Conservation (phyloP, 1,139 yeast genomes). For the Lipomyces yarrowii region DNA sequence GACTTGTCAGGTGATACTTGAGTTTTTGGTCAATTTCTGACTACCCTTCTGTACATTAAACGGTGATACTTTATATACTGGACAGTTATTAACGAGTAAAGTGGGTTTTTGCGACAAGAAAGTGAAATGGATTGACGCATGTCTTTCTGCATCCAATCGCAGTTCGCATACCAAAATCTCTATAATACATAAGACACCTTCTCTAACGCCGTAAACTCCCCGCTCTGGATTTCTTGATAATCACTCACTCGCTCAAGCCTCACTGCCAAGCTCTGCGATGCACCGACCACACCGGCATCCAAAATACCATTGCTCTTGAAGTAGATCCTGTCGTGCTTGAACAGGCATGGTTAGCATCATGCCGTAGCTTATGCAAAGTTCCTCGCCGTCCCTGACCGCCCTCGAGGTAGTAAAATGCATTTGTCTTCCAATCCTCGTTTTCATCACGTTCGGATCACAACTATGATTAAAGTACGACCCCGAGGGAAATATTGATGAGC, state of each 20-base stretch:
- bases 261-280: slow-evolving; percentile 31
- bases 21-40: neutral
- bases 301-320: slow-evolving; percentile 64
- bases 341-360: slow-evolving; percentile 52
- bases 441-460: slow-evolving; percentile 55
- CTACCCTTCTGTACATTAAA: neutral
- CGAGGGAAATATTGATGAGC: slow-evolving; percentile 65
- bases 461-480: slow-evolving; percentile 73
- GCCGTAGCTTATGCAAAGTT: slow-evolving; percentile 66
- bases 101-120: neutral
- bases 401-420: slow-evolving; percentile 45
- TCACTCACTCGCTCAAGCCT: neutral
- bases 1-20: neutral
- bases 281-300: slow-evolving; percentile 59
- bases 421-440: slow-evolving; percentile 42
- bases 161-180: slow-evolving; percentile 34
- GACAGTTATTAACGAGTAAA: neutral
- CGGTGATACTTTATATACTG: neutral
- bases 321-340: slow-evolving; percentile 48
- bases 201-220: neutral
- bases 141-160: neutral
- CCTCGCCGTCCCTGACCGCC: slow-evolving; percentile 50
- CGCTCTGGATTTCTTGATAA: neutral
- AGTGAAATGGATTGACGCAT: neutral
- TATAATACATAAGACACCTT: slow-evolving; percentile 33